Base-by-base conservation (phyloP, 352 stramenopile species). In the Saprolegnia diclina region DNA sequence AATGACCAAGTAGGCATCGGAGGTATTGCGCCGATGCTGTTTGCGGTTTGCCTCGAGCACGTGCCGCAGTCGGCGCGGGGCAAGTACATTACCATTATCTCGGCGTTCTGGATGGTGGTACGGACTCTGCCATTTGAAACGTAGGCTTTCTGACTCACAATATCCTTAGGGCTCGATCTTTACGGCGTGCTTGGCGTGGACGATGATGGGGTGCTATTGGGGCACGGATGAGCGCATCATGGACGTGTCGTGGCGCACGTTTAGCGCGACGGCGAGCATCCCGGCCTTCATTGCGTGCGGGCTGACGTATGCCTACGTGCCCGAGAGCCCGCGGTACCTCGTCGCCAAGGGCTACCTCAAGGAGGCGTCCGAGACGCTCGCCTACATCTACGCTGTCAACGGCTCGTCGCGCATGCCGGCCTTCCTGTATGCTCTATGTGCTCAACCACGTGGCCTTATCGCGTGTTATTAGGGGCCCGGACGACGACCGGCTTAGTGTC, bases 71-170 rank as follows among this genome's bases (percentile, higher is more conserved):
- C 73, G 1, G 75, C 77, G 13, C 79, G 89, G 29, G 89, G 89
- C n/a, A 78, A 83, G 32, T 93, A 90, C 61, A 75, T 97, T 16
- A 96, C 86, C 19, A 81, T 92, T 65, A 79, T 97, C 56, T 95
- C 88, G 61, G 90, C 82, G 10, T 96, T 96, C 74, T 97, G 90
- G 90, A 96, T 96, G 86, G 74, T 97, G 18, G 52, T 63, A 55
- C 21, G 37, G 5, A 5, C 7, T 38, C 29, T 19, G 18, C 67
- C 56, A 38, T 54, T n/a, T 52, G 21, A 26, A 50, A 4, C 35
- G 24, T 55, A 6, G 42, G 11, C 40, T 26, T 29, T 18, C 1
- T 54, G 42, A 48, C 42, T 4, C 7, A 10, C n/a, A 16, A 19
- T 18, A 16, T 6, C 9, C n/a, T n/a, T 24, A 66, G 57, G 90